Evolutionary conservation across 1,139 yeast species (phyloP).

Genomic region (Diutina scorzettiae): DNA sequence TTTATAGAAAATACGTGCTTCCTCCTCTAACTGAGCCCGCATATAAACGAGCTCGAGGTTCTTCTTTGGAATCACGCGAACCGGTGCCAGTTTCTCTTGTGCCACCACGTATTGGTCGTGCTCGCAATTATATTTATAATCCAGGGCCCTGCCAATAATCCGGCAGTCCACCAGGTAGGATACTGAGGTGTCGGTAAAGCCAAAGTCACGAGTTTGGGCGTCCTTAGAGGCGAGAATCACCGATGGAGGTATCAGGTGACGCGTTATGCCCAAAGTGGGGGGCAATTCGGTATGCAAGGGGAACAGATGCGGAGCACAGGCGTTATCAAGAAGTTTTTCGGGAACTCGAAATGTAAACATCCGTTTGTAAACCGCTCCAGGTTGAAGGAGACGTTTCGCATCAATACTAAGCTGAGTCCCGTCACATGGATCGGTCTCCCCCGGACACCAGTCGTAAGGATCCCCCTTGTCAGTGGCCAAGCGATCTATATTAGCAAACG

Average conservation of each 20-base stretch:
- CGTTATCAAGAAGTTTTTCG: constrained; percentile 24
- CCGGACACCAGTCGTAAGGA: constrained; percentile 39
- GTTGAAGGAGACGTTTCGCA: constrained; percentile 20
- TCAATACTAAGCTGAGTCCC: constrained; percentile 21
- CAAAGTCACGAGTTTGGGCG: constrained; percentile 17
- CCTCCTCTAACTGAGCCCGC: constrained; percentile 8
- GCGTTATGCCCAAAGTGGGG: constrained; percentile 22
- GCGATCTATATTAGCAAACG: constrained; percentile 34
- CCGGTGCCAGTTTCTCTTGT: constrained; percentile 21
- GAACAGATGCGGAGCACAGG: constrained; percentile 25
- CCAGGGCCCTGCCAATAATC: constrained; percentile 30
- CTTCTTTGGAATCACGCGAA: constrained; percentile 24
- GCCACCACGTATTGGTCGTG: constrained; percentile 29
- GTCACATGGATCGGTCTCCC: constrained; percentile 35
- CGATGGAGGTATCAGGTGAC: constrained; percentile 3
- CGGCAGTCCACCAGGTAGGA: constrained; percentile 28
- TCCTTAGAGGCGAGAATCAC: background rate
- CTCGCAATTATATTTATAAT: constrained; percentile 14
- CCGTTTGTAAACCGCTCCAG: constrained; percentile 23
- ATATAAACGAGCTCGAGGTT: constrained; percentile 12
- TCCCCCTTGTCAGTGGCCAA: constrained; percentile 34
- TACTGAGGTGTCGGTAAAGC: constrained; percentile 23
- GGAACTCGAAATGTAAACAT: constrained; percentile 33
- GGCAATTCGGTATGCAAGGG: constrained; percentile 25
- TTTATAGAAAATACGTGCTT: constrained; percentile 17